Base-by-base conservation (phyloP, 2,329 filamentous ascomycete genomes). In the Sphaerostilbella broomeana region DNA sequence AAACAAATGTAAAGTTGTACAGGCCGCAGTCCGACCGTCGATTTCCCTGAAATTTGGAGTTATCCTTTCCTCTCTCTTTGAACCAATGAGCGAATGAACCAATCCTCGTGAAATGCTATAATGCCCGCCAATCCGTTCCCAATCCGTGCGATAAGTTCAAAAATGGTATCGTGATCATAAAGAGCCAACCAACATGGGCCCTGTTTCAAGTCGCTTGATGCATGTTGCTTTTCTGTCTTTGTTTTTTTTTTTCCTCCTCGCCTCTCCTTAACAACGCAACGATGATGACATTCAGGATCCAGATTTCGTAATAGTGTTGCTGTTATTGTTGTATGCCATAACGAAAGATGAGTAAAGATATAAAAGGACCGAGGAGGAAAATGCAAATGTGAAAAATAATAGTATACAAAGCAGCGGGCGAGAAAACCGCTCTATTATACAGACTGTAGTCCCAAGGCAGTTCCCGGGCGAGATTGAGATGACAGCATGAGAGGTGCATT, bases 381-480 rank as follows among this genome's bases (percentile, higher is more conserved):
- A 25, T 35, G 26, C 34, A 40, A 35, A 15, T n/a, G n/a, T n/a
- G n/a, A n/a, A n/a, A n/a, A 6, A 25, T 29, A 16, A 38, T 35
- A 18, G 34, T 36, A 40, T 29, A n/a, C 17, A 25, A 33, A 26
- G 34, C 19, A 38, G 24, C 42, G 31, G 34, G 16, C 21, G 28
- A 36, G 35, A n/a, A 24, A n/a, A 18, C 7, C 17, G 25, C 30
- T 25, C 31, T 42, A 45, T 31, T 18, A 29, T 32, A 36, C 37
- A 21, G 41, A 17, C 41, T 48, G 45, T 21, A 50, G 27, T 2
- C 47, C 50, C n/a, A 50, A 25, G 10, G 48, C 39, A 18, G 51
- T 51, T 15, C 37, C 49, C 6, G 47, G 45, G n/a, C 51, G 47
- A 16, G 45, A 47, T 16, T 37, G 28, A 5, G 51, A 51, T 2